Evolutionary conservation across 305 asterid genomes (phyloP).

Genomic region (Ruellia speciosa): DNA sequence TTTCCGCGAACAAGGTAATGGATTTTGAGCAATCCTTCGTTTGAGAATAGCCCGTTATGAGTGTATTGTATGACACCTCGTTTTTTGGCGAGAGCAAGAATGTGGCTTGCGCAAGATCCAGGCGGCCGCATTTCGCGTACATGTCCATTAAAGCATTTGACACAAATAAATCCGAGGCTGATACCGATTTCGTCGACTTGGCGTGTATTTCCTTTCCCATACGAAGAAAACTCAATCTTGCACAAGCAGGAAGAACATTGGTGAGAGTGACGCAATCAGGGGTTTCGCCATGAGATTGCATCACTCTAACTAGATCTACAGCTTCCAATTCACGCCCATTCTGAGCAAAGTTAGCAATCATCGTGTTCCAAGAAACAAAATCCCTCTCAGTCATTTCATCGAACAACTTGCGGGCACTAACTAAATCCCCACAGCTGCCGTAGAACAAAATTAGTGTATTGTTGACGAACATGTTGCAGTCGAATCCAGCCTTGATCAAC

Average conservation of each 20-base stretch:
- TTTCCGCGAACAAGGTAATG: slow-evolving; percentile 44
- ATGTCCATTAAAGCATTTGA: slow-evolving; percentile 75
- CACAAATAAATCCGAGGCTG: slow-evolving; percentile 40
- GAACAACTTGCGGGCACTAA: slow-evolving; percentile 36
- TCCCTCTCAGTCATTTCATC: slow-evolving; percentile 51
- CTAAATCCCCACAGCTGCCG: slow-evolving; percentile 39
- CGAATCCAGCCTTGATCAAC: slow-evolving; percentile 50
- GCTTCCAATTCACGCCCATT: slow-evolving; percentile 49
- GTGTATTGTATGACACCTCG: slow-evolving; percentile 55
- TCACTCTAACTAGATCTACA: slow-evolving; percentile 38
- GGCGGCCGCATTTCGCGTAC: slow-evolving; percentile 63
- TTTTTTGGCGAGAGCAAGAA: slow-evolving; percentile 45
- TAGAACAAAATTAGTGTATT: slow-evolving; percentile 56
- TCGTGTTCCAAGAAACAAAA: slow-evolving; percentile 58
- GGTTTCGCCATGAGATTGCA: slow-evolving; percentile 50
- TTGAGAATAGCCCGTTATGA: slow-evolving; percentile 51
- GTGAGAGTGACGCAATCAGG: slow-evolving; percentile 57
- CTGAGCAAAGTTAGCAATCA: slow-evolving; percentile 61
- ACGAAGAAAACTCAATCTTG: slow-evolving; percentile 36
- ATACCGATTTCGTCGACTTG: slow-evolving; percentile 37
- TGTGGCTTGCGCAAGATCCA: slow-evolving; percentile 47
- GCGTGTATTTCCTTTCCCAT: slow-evolving; percentile 67
- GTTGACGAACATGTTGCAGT: slow-evolving; percentile 47
- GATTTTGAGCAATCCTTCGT: slow-evolving; percentile 36
- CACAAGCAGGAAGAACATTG: slow-evolving; percentile 71